Base-by-base conservation (phyloP, 345 rosid species). In the Stellera chamaejasme region DNA sequence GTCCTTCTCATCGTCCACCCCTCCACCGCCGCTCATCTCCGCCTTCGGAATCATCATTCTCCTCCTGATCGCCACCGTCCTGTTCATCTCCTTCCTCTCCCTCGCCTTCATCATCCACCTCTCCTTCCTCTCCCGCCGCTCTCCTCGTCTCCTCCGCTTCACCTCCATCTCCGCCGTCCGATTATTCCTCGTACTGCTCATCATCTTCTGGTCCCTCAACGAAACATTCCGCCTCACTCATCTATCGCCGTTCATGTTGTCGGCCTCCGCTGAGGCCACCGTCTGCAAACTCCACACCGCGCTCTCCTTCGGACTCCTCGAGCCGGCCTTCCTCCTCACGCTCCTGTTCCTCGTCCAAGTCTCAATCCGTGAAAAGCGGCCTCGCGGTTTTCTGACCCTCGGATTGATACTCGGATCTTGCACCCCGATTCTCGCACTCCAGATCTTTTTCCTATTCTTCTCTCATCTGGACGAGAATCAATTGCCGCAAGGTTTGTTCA, bases 81-180 rank as follows among this genome's bases (percentile, higher is more conserved):
- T 85, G 49, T 43, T 75, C 55, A 72, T 80, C 39, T 82, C 83
- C 23, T 42, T 63, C 45, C 60, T 82, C 54, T 80, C 83, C 36
- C 61, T 80, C 41, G 39, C 49, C 53, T 77, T 60, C 62, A 75
- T 85, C 52, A 58, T 85, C 63, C 72, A 62, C 57, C 76, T 82
- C 59, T 65, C 59, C 41, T 48, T 78, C 54, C 77, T 67, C 57
- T 72, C 94, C 13, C 76, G 64, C 3, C 19, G 56, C 58, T 72
- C 79, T 28, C 72, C 48, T 16, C 71, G 69, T 50, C 63, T 85
- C 13, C 71, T 66, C 25, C 62, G 56, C 14, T 82, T 85, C 66
- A 80, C 78, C 63, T 65, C 89, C 42, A 84, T 82, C 12, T 85
- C 84, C 84, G 60, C 74, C 50, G 80, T 80, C 60, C 74, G 88